Base-by-base conservation (phyloP, 2,329 filamentous ascomycete species). In the Drechslerella dactyloides region DNA sequence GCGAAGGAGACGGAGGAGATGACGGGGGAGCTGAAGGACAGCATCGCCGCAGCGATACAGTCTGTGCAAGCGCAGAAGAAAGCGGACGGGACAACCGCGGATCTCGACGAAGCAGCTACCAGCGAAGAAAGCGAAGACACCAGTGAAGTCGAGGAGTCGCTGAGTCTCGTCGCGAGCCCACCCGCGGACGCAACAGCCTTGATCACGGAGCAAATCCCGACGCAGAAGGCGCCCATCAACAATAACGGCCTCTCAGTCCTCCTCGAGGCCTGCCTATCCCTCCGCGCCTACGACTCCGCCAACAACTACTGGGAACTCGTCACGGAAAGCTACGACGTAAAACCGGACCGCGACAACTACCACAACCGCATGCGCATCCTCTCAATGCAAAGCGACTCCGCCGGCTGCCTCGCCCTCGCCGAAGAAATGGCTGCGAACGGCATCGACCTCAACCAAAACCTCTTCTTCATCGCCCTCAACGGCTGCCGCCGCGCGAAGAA, bases 241-340 rank as follows among this genome's bases (percentile, higher is more conserved):
- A 85, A 84, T 72, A 82, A 82, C 69, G 84, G 83, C 0, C 84
- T 97, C 1, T 89, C 89, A 0, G 79, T 96, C 46, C 78, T 96
- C 17, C 79, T 96, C 53, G 82, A 86, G 46, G 84, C 87, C 6
- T 85, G 91, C 58, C 81, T 84, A 11, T 83, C 85, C 35, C 84
- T 87, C 24, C 84, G 85, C 56, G 84, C 85, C 55, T 85, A 86
- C 13, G 84, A 84, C n/a, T 80, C 85, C 17, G 89, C 87, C n/a
- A 80, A 84, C 58, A 84, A 84, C 44, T 97, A 97, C 79, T 97
- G 93, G 93, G 82, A 88, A 17, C 78, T 89, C 4, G 81, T 97
- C 65, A 90, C 89, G 4, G 78, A 82, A 1, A 80, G 83, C 15
- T 84, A 87, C 78, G 80, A 81, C n/a, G 81, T 97, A 66, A 78